These are phyloP conservation scores for Leishmania tropica DNA, from an alignment of 208 protist genomes.

Conservation along the genomic window DNA sequence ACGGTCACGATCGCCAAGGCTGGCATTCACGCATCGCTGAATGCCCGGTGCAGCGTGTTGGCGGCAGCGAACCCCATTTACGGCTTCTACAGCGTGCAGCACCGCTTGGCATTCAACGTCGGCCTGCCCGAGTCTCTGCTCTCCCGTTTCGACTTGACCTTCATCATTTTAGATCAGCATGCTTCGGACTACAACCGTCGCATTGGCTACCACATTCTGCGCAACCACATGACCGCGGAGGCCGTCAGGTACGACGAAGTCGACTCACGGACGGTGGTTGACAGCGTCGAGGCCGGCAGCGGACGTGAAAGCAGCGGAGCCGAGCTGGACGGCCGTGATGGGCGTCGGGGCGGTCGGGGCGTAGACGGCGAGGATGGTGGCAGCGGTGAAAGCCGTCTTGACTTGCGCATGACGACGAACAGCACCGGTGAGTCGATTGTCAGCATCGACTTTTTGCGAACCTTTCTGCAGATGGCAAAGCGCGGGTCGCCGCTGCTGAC, in stretches of 20 bases:
- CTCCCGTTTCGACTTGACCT: slow-evolving; percentile 99
- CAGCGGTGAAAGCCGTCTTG: slow-evolving; percentile 26
- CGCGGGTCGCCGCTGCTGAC: slow-evolving; percentile 77
- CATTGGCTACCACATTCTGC: slow-evolving; percentile 97
- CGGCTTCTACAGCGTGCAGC: slow-evolving; percentile 96
- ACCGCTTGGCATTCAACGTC: slow-evolving; percentile 96
- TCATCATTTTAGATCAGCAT: slow-evolving; percentile 98
- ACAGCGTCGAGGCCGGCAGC: slow-evolving; percentile 57
- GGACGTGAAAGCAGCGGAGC: not conserved
- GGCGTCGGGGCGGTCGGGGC: not conserved
- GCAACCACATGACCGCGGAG: slow-evolving; percentile 91
- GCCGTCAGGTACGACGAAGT: slow-evolving; percentile 60
- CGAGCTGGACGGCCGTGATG: not conserved
- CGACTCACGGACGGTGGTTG: slow-evolving; percentile 67
- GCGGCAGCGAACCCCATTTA: slow-evolving; percentile 99
- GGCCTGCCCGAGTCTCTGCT: slow-evolving; percentile 98
- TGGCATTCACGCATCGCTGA: slow-evolving; percentile 99
- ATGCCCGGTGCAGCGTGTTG: slow-evolving; percentile 98
- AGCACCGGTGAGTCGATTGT: slow-evolving; percentile 90
- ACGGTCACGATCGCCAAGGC: slow-evolving; percentile 99
- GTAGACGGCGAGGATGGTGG: slow-evolving; percentile 12
- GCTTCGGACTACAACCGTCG: slow-evolving; percentile 89
- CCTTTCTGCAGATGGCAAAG: slow-evolving; percentile 96
- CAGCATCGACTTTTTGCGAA: slow-evolving; percentile 96
- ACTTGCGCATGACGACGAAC: slow-evolving; percentile 83